Base-by-base conservation (phyloP, 768 basidiomycete species). In the Hysterangium stoloniferum region DNA sequence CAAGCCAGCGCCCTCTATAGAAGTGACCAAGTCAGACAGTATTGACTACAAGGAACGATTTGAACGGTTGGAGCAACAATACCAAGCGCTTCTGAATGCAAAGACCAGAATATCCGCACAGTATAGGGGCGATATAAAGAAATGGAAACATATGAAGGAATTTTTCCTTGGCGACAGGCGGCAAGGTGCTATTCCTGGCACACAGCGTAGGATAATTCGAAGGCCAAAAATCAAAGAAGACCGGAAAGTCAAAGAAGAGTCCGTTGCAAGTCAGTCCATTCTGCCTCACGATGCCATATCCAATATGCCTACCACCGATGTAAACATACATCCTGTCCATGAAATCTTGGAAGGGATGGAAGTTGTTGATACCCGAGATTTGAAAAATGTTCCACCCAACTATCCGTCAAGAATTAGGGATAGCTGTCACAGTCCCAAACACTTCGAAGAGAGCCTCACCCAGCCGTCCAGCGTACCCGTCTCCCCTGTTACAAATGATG, bases 51-150 rank as follows among this genome's bases (percentile, higher is more conserved):
- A 50, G 33, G 19, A 41, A 31, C 36, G 29, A 50, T 27, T 12
- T 17, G 48, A 50, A 22, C 13, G 20, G 27, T 28, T 50, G 37
- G 40, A 50, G 33, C 19, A 12, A 5, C 36, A 42, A 11, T 79
- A 76, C 50, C 74, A 78, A 34, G 67, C 66, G 0, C 64, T 84
- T 1, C 53, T 63, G 4, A 64, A 66, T 33, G 65, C 68, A 25
- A 73, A 73, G 48, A 67, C 71, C 45, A 70, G 74, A 1, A 72
- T 73, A 11, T 70, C 69, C 9, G 66, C 62, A 19, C 72, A 71
- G 17, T 78, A 78, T 61, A 71, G 74, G 53, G 52, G 54, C 17
- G 76, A 84, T 59, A 79, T 72, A 62, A 72, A 72, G 60, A 74
- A 69, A 52, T 83, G 78, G 77, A 63, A 63, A 36, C 58, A 57